A percentile compares a stretch with the other conserved stretches of the same genome.
Evolutionary conservation across 805 yeast genomes (phyloP).

Genomic region (Wickerhamomyces ciferrii): DNA sequence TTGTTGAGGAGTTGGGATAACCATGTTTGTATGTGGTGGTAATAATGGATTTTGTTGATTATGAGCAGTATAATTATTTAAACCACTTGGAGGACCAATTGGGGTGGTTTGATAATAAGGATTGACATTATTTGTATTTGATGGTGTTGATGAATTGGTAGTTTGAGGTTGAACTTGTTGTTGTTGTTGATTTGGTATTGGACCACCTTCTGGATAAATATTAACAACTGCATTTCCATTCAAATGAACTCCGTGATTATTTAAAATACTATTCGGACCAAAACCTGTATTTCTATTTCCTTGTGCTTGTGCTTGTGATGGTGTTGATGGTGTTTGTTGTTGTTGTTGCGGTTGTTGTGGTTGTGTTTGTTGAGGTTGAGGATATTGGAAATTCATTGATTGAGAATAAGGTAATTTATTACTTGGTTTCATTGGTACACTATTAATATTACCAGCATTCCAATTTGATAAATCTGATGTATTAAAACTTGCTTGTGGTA

Average conservation of each 20-base stretch:
- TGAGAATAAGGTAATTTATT: neutral
- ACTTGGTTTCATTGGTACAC: slow-evolving; percentile 1
- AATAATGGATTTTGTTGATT: neutral
- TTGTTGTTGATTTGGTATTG: neutral
- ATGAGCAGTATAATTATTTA: neutral
- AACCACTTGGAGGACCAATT: neutral
- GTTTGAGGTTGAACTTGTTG: neutral
- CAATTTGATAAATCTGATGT: neutral
- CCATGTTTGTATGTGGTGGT: neutral
- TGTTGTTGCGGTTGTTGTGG: slow-evolving; percentile 3
- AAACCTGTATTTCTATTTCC: neutral
- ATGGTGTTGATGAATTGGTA: neutral
- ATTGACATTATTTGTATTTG: neutral
- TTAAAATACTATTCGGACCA: neutral
- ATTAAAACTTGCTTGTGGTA: neutral
- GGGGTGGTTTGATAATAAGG: neutral
- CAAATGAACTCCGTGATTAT: neutral
- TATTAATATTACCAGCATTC: neutral
- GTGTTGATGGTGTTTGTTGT: slow-evolving; percentile 5
- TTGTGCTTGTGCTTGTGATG: slow-evolving; percentile 1
- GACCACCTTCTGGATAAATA: neutral
- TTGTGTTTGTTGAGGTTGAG: slow-evolving; percentile 1
- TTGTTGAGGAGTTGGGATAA: neutral
- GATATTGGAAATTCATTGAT: slow-evolving; percentile 1
- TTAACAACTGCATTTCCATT: slow-evolving; percentile 1